A percentile compares a stretch with the other conserved stretches of the same genome.
Evolutionary conservation across 805 yeast species (phyloP).

Genomic region (Wickerhamomyces queroliae): DNA sequence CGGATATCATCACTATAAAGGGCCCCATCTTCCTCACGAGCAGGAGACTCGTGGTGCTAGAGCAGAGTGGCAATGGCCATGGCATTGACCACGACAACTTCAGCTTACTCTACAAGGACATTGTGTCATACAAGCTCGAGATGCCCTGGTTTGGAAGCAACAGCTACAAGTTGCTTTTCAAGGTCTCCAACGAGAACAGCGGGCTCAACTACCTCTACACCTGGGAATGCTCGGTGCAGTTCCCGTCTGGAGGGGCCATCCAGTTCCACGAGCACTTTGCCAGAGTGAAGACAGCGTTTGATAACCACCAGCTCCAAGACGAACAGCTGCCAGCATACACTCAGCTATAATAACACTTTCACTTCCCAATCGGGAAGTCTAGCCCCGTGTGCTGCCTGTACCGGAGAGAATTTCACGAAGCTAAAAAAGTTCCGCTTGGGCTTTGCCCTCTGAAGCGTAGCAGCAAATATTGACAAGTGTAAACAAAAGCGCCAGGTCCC

Average conservation of each 20-base stretch:
- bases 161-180: conserved; percentile 39
- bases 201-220: conserved; percentile 31
- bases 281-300: conserved; percentile 27
- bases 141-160: conserved; percentile 53
- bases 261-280: conserved; percentile 33
- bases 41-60: conserved; percentile 33
- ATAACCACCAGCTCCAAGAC: conserved; percentile 34
- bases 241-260: conserved; percentile 44
- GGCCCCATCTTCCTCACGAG: conserved; percentile 39
- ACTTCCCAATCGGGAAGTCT: conserved; percentile 4
- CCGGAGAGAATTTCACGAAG: neutral
- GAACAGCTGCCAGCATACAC: conserved; percentile 41
- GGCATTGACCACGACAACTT: conserved; percentile 27
- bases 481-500: conserved; percentile 1
- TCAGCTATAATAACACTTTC: neutral
- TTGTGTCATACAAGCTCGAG: conserved; percentile 30
- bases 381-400: neutral
- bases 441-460: conserved; percentile 1
- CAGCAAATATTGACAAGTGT: conserved; percentile 2
- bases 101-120: conserved; percentile 28
- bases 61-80: neutral
- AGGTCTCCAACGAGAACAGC: conserved; percentile 25
- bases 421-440: conserved; percentile 1
- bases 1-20: conserved; percentile 15
- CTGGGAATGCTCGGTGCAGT: conserved; percentile 32